Percentiles rank a stretch among this genome's conserved stretches.
Conservation (phyloP, 345 rosid genomes). For the Clausena lansium region DNA sequence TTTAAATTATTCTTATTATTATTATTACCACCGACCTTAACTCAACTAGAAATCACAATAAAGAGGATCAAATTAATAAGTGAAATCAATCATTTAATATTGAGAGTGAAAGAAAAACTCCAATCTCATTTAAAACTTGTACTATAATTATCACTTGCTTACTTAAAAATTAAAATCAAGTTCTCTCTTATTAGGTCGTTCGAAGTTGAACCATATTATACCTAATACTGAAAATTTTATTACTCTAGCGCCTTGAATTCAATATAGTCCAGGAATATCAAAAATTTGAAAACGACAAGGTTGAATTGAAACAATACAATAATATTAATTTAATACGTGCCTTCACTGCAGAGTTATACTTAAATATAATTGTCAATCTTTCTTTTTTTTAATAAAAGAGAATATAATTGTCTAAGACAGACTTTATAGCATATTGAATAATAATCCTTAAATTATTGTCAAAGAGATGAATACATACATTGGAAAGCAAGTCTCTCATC, state of each 20-base stretch:
- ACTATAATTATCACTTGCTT: background rate
- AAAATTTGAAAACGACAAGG: background rate
- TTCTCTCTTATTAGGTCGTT: background rate
- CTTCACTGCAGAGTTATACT: background rate
- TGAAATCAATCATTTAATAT: background rate
- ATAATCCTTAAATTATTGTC: too few species aligned
- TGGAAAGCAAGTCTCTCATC: too few species aligned
- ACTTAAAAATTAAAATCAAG: background rate
- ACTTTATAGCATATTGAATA: background rate
- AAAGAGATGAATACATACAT: too few species aligned
- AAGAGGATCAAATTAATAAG: too few species aligned
- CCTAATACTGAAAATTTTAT: background rate
- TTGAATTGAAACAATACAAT: too few species aligned
- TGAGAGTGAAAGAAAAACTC: background rate
- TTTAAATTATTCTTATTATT: too few species aligned
- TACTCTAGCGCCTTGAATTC: background rate
- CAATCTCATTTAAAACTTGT: background rate
- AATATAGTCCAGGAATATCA: background rate
- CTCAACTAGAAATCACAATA: too few species aligned
- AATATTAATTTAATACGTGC: background rate
- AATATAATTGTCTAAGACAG: background rate
- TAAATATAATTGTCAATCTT: too few species aligned
- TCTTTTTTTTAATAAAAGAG: too few species aligned
- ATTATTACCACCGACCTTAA: too few species aligned
- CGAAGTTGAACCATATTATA: background rate